Base-by-base conservation (phyloP, 2,329 filamentous ascomycete genomes). In the Madurella fahalii region DNA sequence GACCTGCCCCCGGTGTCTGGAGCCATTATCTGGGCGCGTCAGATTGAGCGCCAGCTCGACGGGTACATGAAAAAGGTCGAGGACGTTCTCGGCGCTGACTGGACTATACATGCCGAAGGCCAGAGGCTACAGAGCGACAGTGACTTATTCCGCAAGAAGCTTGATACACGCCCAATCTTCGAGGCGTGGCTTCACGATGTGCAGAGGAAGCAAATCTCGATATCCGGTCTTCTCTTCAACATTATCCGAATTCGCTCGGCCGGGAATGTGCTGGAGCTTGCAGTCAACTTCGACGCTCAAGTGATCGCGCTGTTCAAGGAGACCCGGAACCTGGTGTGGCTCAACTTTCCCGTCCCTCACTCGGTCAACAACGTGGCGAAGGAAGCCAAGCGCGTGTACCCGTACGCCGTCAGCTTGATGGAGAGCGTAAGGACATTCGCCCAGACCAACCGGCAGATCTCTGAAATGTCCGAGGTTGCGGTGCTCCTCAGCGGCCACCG, bases 11-110 rank as follows among this genome's bases (percentile, higher is more conserved):
- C 95, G 0, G 92, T 99, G 0, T 95, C 94, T 4, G 95, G 94
- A 53, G 93, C 93, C 37, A 96, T 99, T 62, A 95, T 99, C 50
- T 97, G 94, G 89, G 93, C 93, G 20, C 86, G 90, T 42, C 94
- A 99, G 71, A 99, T 99, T 58, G 93, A 99, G 74, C 85, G 90
- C 37, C 94, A 99, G 70, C 83, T 99, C 9, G 87, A 96, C 66
- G 89, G 86, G 11, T 99, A 99, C 71, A 96, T 99, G 91, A 89
- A 91, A 68, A 96, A 96, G 71, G 93, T 99, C n/a, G 95, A 97
- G 69, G 90, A 96, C 63, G 94, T 99, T 39, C 82, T 99, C 18
- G 94, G 94, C 47, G 86, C 89, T 53, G 91, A 96, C 63, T 99
- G 94, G 94, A 86, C 89, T 52, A 77, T 97, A 56, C 95, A 99